A percentile compares a stretch with the other conserved stretches of the same genome.
phyloP scores from a whole-genome alignment of 148 eudicot species.

The Rhododendron vialii region DNA sequence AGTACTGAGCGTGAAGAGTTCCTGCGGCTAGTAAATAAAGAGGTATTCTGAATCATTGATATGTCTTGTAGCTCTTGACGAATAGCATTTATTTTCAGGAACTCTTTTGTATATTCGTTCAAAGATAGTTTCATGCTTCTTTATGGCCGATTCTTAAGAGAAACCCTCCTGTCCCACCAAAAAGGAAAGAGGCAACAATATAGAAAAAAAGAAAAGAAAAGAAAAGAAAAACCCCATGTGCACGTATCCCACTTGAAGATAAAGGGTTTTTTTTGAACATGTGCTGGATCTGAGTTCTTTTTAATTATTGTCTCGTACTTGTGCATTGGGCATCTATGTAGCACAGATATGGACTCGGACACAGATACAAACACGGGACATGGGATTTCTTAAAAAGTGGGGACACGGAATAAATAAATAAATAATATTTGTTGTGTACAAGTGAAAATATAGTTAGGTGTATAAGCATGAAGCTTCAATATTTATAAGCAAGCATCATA shows the following conservation, averaged over 20 bases:
- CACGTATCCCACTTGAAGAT: neutral
- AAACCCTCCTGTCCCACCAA: neutral
- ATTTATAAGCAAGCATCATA: too few relatives aligned
- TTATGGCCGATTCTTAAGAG: neutral
- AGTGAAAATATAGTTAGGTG: too few relatives aligned
- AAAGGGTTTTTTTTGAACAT: neutral
- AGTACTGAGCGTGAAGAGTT: constrained; percentile 91
- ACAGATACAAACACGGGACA: too few relatives aligned
- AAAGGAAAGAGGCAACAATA: neutral
- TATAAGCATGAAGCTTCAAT: too few relatives aligned
- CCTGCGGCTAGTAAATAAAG: constrained; percentile 82
- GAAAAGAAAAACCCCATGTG: neutral
- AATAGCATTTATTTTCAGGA: neutral
- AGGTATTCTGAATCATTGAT: constrained; percentile 39
- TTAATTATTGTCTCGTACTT: neutral
- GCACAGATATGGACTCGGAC: too few relatives aligned
- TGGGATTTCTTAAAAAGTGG: too few relatives aligned
- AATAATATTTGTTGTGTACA: too few relatives aligned
- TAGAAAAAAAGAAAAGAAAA: too few relatives aligned
- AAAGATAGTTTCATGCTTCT: neutral
- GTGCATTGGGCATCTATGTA: neutral
- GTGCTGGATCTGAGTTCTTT: neutral
- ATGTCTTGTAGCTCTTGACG: neutral
- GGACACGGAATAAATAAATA: too few relatives aligned
- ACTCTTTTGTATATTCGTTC: neutral